Percentiles rank a stretch among this genome's conserved stretches.
These are phyloP conservation scores for Quercus agrifolia DNA, from an alignment of 306 rosid genomes.

Conservation along the genomic window DNA sequence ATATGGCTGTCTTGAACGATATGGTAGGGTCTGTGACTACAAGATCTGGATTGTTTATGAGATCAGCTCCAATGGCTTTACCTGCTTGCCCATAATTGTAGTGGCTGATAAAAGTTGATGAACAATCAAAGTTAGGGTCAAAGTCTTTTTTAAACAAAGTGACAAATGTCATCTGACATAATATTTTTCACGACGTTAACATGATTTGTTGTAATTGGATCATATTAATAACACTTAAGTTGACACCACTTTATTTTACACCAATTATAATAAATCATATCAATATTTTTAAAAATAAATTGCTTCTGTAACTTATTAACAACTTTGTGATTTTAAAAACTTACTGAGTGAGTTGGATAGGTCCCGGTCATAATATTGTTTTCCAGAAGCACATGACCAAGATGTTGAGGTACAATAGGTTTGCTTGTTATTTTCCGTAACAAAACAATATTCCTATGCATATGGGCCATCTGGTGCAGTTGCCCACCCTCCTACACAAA, in stretches of 20 bases:
- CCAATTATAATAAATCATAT: no score
- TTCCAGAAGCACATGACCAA: constrained; percentile 49
- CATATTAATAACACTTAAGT: no score
- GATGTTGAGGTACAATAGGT: constrained; percentile 16
- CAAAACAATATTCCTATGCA: constrained; percentile 59
- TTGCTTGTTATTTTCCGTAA: constrained; percentile 12
- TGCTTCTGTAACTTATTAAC: no score
- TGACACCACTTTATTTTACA: no score
- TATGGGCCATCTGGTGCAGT: constrained; percentile 58
- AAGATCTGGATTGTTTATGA: no score
- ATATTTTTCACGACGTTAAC: background rate
- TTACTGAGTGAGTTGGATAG: constrained; percentile 49
- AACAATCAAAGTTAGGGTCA: background rate
- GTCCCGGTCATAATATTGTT: constrained; percentile 52
- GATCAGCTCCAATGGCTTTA: constrained; percentile 36
- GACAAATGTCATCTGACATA: no score
- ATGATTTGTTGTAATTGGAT: no score
- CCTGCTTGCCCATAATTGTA: constrained; percentile 62
- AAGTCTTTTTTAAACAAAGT: background rate
- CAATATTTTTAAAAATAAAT: no score
- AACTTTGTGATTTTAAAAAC: background rate
- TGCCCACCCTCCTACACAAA: background rate
- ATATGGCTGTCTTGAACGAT: no score
- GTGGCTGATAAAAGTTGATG: constrained; percentile 19
- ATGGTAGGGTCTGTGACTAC: no score